Evolutionary conservation across 768 basidiomycete genomes (phyloP), one percentile per base, ranked within the genome.

Genomic region (Xerocomellus intermedius): DNA sequence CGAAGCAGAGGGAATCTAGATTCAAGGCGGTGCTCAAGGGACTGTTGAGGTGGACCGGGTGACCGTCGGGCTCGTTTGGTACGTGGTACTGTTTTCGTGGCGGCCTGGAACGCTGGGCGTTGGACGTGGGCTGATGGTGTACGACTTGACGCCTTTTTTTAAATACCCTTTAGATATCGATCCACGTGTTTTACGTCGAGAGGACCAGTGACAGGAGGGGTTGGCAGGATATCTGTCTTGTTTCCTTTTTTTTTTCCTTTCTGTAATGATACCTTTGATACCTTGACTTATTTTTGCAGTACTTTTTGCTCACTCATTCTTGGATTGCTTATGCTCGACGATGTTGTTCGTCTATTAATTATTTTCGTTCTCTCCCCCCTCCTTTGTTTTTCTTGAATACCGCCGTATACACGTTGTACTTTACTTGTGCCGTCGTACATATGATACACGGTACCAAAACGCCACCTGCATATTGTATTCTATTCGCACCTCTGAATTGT

Each of bases 21-120:
- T 50, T 66, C 53, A 68, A 57, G 52, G 14, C 55, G 14, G 28
- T 54, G 30, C 42, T 67, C 26, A 63, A 53, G 35, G 58, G 65
- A 2, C n/a, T 64, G 36, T 44, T 67, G 48, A 62, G 32, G 32
- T 54, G 65, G 58, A 35, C 22, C 8, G 26, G 14, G 7, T 64
- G 38, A 54, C n/a, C n/a, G n/a, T n/a, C 9, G n/a, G 32, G 16
- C 16, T 21, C 6, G 8, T 30, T 30, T 50, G 24, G 57, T 66
- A 10, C 19, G 59, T 61, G 45, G 12, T 13, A 8, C 16, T 16
- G n/a, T 42, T 37, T 30, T 14, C 26, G 13, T 32, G 30, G 21
- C 13, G 13, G 13, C 16, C 12, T 16, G 14, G 24, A 12, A 4
- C 22, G 2, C 32, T 36, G 42, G 41, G 8, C 7, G 22, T 14